Evolutionary conservation across 257 asterid genomes (phyloP), one percentile per base, ranked within the genome.

Genomic region (Fraxinus quadrangulata): DNA sequence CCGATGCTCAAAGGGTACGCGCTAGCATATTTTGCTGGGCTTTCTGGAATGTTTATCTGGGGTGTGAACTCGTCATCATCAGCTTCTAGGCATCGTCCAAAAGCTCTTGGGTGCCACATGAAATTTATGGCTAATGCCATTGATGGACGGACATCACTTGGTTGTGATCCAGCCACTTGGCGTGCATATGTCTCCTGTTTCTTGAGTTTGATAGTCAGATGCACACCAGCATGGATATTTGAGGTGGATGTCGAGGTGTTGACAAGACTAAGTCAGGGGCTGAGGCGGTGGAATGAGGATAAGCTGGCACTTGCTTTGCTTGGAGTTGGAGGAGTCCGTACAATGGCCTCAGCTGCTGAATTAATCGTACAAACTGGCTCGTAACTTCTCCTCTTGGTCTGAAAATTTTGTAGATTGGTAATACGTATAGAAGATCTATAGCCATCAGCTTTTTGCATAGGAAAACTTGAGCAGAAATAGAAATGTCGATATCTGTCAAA

Each of bases 91-190:
- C 85, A 96, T 1, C 88, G 98, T 7, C 91, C 97, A 13, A 84
- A 87, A 39, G 88, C 92, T 24, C 83, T 95, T 6, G 84, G 90
- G 10, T 82, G 89, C 47, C 99, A 93, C 79, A 75, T 95, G 90
- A 96, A 93, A 67, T 95, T 95, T 66, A 66, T 95, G 72, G 97
- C 93, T 1, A 85, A 91, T 78, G 98, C 88, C 23, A 70, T 95
- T 12, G 96, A 90, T 23, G 96, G 97, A 34, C 87, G 85, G 82
- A 89, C 89, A 33, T 92, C 96, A 3, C 91, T 95, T 0, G 96
- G 97, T 26, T 95, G 98, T 80, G 92, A 95, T 81, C 85, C 78
- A 1, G 91, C 89, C n/a, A 95, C 96, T 6, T 95, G 99, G 99
- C 96, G 83, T 4, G 96, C 96, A n/a, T 95, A 95, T 5, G 92